phyloP scores from a whole-genome alignment of 2,329 filamentous ascomycete genomes.

The Neospermospora avenae region DNA sequence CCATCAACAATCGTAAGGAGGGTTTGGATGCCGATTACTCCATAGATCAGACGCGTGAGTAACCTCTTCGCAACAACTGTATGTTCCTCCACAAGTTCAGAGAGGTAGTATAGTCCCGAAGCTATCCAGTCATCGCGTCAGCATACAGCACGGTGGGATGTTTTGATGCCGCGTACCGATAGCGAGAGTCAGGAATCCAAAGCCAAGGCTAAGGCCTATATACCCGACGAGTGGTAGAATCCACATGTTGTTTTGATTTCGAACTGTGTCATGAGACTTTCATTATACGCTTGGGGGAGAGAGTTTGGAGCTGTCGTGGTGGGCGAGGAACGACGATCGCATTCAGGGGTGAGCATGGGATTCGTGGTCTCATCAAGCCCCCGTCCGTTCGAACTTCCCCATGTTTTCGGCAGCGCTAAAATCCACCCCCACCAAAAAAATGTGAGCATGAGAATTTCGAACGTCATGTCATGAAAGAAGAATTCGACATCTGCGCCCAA shows the following conservation, averaged over 20 bases:
- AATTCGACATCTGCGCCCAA: background rate
- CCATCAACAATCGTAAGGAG: conserved; percentile 77
- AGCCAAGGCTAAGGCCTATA: conserved; percentile 80
- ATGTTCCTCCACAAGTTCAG: conserved; percentile 96
- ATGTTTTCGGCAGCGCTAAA: conserved; percentile 11
- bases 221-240: conserved; percentile 92
- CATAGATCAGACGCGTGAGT: conserved; percentile 82
- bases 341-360: background rate
- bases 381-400: conserved; percentile 2
- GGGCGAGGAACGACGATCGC: background rate
- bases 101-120: conserved; percentile 97
- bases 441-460: conserved; percentile 7
- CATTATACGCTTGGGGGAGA: conserved; percentile 24
- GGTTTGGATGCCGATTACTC: conserved; percentile 69
- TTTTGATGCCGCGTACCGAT: conserved; percentile 59
- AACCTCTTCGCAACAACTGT: conserved; percentile 87
- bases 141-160: background rate
- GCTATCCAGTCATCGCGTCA: conserved; percentile 47
- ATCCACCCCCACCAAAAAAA: conserved; percentile 12
- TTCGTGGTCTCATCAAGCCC: conserved; percentile 5
- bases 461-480: conserved; percentile 12
- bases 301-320: conserved; percentile 8
- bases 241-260: conserved; percentile 59
- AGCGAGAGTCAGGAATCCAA: conserved; percentile 89
- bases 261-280: conserved; percentile 23